Percentiles rank a stretch among this genome's conserved stretches.
These are phyloP conservation scores for Tolypocladium guangdongense DNA, from an alignment of 2,329 filamentous ascomycete species.

Conservation along the genomic window DNA sequence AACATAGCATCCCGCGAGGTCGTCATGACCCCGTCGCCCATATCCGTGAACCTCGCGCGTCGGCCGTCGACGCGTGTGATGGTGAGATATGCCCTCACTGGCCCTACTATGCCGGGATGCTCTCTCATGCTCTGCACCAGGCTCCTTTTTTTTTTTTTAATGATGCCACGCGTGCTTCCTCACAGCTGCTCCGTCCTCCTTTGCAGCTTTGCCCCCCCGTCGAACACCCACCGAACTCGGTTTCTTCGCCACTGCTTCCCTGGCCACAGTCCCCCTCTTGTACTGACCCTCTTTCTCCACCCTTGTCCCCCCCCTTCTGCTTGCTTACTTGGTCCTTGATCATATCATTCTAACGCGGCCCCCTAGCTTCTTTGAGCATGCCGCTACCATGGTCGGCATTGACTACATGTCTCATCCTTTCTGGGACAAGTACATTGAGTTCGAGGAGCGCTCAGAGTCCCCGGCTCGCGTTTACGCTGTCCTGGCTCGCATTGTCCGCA, in stretches of 20 bases:
- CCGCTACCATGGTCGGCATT: conserved; percentile 70
- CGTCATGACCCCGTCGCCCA: conserved; percentile 28
- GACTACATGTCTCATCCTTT: conserved; percentile 93
- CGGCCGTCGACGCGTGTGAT: conserved; percentile 30
- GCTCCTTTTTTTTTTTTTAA: conserved; percentile 41
- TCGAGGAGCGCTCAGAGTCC: conserved; percentile 81
- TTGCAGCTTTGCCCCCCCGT: conserved; percentile 21
- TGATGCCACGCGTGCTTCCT: conserved; percentile 27
- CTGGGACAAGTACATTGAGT: conserved; percentile 98
- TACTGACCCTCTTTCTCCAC: conserved; percentile 44
- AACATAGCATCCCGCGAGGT: conserved; percentile 30
- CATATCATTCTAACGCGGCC: conserved; percentile 15
- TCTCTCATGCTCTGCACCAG: conserved; percentile 57
- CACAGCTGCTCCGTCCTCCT: conserved; percentile 28
- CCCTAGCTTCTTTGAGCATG: conserved; percentile 84
- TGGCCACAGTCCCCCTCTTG: conserved; percentile 34
- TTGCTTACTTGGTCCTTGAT: conserved; percentile 2
- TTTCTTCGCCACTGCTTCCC: conserved; percentile 39
- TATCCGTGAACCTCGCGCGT: conserved; percentile 24
- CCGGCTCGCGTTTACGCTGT: conserved; percentile 79
- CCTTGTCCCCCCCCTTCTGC: background rate
- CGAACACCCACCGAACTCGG: conserved; percentile 25
- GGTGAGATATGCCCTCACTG: conserved; percentile 64
- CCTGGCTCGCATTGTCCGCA: conserved; percentile 69
- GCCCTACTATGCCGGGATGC: conserved; percentile 44